phyloP scores from a whole-genome alignment of 495 filamentous ascomycete species.

The Penicillium subrubescens region DNA sequence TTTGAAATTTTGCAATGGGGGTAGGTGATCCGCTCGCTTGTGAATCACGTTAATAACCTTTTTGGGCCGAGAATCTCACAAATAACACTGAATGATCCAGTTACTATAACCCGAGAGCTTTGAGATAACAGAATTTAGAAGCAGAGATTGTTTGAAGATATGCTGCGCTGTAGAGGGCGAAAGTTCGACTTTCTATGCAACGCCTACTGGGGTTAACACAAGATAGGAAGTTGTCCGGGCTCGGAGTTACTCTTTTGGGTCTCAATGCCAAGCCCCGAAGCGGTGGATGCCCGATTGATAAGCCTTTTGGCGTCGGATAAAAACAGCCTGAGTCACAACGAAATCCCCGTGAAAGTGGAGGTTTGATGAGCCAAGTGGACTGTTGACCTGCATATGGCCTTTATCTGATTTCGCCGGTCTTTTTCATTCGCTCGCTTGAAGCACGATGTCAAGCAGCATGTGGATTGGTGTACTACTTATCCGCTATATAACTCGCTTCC shows the following conservation, averaged over 20 bases:
- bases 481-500: no score
- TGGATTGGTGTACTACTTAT: no score
- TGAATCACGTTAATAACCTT: no score
- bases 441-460: no score
- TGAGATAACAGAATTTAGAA: neutral
- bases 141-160: neutral
- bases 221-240: slow-evolving; percentile 8
- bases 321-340: slow-evolving; percentile 1
- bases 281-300: slow-evolving; percentile 19
- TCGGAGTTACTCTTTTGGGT: slow-evolving; percentile 24
- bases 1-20: no score
- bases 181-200: slow-evolving; percentile 12
- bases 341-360: neutral
- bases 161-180: neutral
- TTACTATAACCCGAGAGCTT: no score
- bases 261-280: slow-evolving; percentile 15
- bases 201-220: slow-evolving; percentile 7
- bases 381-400: neutral
- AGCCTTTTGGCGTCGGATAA: slow-evolving; percentile 3
- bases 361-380: neutral
- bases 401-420: neutral
- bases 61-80: no score
- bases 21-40: no score
- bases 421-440: neutral
- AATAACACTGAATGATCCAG: no score